Evolutionary conservation across 78 protist species (phyloP).

Genomic region (Dictyostelium brefeldianum): DNA sequence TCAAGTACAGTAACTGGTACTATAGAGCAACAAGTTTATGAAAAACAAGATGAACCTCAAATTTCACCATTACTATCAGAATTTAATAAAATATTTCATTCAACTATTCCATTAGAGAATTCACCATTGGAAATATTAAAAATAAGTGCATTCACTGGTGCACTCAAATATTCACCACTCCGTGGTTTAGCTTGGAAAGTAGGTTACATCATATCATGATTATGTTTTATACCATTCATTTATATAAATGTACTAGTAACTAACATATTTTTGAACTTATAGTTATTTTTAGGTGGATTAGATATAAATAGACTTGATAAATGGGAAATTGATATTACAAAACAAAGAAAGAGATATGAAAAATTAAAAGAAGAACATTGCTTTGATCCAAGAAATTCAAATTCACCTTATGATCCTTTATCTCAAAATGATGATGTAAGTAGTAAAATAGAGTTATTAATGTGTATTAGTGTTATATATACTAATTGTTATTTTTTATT

Average conservation of each 20-base stretch:
- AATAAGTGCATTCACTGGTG: conserved; percentile 47
- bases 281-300: conserved; percentile 66
- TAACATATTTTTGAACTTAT: background rate
- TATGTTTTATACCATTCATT: background rate
- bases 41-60: background rate
- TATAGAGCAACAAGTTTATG: background rate
- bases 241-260: background rate
- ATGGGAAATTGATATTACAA: conserved; percentile 24
- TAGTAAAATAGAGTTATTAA: background rate
- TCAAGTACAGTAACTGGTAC: background rate
- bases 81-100: conserved; percentile 29
- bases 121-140: conserved; percentile 61
- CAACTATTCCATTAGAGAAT: conserved; percentile 27
- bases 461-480: background rate
- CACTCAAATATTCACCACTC: conserved; percentile 30
- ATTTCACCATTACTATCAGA: background rate
- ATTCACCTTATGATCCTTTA: conserved; percentile 49
- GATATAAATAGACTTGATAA: conserved; percentile 28
- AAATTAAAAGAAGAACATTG: conserved; percentile 37
- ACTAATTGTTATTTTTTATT: background rate
- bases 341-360: conserved; percentile 34
- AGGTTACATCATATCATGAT: background rate
- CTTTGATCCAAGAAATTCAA: conserved; percentile 47
- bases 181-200: conserved; percentile 74
- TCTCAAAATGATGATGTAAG: conserved; percentile 63